Percentiles rank a stretch among this genome's conserved stretches.
Conservation (phyloP, 306 rosid genomes). For the Arachis stenosperma region DNA sequence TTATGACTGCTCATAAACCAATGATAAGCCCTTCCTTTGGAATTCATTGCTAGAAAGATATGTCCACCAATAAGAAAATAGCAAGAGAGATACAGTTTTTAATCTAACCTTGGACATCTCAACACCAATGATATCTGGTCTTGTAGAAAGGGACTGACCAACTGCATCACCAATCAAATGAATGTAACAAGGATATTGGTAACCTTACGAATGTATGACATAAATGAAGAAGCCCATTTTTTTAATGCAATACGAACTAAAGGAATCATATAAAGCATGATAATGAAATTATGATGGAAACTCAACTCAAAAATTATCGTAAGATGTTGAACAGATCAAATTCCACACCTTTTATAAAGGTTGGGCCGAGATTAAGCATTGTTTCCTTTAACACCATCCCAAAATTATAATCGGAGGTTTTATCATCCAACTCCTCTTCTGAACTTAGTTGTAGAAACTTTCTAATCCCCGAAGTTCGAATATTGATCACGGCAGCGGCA, state of each 20-base stretch:
- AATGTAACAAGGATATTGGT: conserved; percentile 52
- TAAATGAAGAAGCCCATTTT: conserved; percentile 43
- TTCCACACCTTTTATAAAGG: conserved; percentile 87
- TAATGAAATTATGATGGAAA: conserved; percentile 15
- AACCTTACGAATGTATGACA: conserved; percentile 51
- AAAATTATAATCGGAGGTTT: conserved; percentile 64
- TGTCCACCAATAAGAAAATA: conserved; percentile 22
- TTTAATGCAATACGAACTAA: conserved; percentile 33
- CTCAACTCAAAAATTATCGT: conserved; percentile 18
- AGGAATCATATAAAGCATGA: conserved; percentile 26
- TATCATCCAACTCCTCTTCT: conserved; percentile 53
- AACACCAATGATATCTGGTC: conserved; percentile 94
- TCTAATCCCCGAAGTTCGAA: conserved; percentile 62
- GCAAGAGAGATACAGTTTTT: conserved; percentile 13
- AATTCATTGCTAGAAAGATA: conserved; percentile 30
- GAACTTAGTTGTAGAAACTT: conserved; percentile 47
- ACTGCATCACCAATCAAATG: conserved; percentile 55
- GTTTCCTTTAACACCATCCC: conserved; percentile 86
- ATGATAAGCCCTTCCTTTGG: conserved; percentile 20
- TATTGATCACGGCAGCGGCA: conserved; percentile 74
- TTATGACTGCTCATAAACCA: not conserved
- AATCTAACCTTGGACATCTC: conserved; percentile 88
- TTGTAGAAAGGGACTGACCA: conserved; percentile 97
- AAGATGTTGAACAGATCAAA: conserved; percentile 35
- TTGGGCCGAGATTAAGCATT: conserved; percentile 88